A percentile compares a stretch with the other conserved stretches of the same genome.
phyloP scores from a whole-genome alignment of 192 early-diverging fungal species.

The Entrophospora sp. region DNA sequence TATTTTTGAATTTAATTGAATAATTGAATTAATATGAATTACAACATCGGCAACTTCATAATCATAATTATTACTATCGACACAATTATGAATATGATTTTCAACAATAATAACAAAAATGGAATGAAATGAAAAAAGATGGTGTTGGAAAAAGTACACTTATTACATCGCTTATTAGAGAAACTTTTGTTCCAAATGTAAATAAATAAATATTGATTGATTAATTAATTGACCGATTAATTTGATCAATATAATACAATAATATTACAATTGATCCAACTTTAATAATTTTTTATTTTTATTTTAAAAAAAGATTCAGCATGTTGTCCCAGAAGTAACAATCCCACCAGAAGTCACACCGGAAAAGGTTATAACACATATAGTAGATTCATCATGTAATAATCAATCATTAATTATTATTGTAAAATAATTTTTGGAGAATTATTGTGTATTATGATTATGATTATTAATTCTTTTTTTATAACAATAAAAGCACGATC shows the following conservation, averaged over 20 bases:
- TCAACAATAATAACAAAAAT: no score
- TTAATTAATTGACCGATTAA: no score
- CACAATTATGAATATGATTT: not conserved
- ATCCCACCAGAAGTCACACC: conserved; percentile 97
- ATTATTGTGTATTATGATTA: conserved; percentile 1
- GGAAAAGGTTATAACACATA: conserved; percentile 94
- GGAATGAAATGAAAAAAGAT: no score
- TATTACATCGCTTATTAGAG: conserved; percentile 95
- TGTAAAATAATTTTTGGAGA: no score
- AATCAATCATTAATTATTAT: no score
- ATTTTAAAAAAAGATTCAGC: conserved; percentile 86
- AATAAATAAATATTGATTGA: conserved; percentile 22
- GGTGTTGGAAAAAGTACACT: conserved; percentile 95
- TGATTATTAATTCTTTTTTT: not conserved
- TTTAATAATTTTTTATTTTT: no score
- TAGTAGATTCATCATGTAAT: conserved; percentile 91
- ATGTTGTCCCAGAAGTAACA: conserved; percentile 99
- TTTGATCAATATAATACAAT: no score
- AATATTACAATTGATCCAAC: no score
- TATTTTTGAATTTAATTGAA: no score
- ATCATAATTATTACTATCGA: no score
- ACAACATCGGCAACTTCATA: no score
- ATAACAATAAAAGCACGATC: conserved; percentile 49
- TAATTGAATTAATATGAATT: no score
- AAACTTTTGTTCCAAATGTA: conserved; percentile 90